A percentile compares a stretch with the other conserved stretches of the same genome.
Conservation (phyloP, 2,329 filamentous ascomycete species). For the Penicillium sp. region DNA sequence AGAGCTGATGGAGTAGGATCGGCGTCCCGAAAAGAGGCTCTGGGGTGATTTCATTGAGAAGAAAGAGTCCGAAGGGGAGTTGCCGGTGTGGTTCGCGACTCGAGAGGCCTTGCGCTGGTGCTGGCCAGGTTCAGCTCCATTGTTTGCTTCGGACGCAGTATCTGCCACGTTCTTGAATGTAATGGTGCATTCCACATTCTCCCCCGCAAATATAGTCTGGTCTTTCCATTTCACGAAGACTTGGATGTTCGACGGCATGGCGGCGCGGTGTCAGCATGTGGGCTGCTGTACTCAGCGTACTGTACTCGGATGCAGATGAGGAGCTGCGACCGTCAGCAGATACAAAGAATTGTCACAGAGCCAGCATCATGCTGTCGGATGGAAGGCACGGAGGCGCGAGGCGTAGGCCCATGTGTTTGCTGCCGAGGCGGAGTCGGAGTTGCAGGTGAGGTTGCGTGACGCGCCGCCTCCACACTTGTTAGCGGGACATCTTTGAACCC, state of each 20-base stretch:
- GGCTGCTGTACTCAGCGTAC: slow-evolving; percentile 11
- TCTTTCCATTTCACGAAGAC: slow-evolving; percentile 96
- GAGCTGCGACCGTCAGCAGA: slow-evolving; percentile 5
- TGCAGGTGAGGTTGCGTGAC: slow-evolving; percentile 8
- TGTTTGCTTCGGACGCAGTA: slow-evolving; percentile 32
- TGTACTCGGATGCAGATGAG: slow-evolving; percentile 11
- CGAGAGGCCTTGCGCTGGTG: slow-evolving; percentile 41
- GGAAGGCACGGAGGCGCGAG: slow-evolving; percentile 21
- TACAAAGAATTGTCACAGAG: slow-evolving; percentile 10
- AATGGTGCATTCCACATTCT: slow-evolving; percentile 92
- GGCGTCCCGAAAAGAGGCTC: slow-evolving; percentile 37
- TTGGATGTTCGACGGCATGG: slow-evolving; percentile 71
- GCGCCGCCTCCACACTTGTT: slow-evolving; percentile 6
- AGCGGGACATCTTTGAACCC: not conserved
- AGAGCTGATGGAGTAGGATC: slow-evolving; percentile 35
- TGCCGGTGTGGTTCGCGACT: slow-evolving; percentile 30
- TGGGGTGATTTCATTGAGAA: slow-evolving; percentile 41
- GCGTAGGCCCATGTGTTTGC: slow-evolving; percentile 7
- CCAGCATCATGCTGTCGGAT: slow-evolving; percentile 31
- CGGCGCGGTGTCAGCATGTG: slow-evolving; percentile 35
- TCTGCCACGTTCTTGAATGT: slow-evolving; percentile 84
- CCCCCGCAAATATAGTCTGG: slow-evolving; percentile 91
- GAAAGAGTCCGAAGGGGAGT: slow-evolving; percentile 36
- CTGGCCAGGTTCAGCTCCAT: slow-evolving; percentile 25
- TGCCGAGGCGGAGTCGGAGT: slow-evolving; percentile 13